Evolutionary conservation across 768 basidiomycete species (phyloP).

Genomic region (Mycena galericulata): DNA sequence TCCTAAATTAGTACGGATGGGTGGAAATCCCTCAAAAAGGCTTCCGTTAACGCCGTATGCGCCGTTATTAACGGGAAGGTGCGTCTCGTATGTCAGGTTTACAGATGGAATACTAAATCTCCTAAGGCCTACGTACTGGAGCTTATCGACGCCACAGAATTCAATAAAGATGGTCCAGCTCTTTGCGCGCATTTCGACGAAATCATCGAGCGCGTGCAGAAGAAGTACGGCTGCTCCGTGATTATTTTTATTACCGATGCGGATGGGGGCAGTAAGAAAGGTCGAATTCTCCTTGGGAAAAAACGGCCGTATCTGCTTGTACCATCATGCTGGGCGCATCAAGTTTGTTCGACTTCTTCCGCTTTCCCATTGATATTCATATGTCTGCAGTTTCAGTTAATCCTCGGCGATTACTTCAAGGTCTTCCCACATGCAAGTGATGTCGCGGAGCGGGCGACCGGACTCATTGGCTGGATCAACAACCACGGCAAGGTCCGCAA

Average conservation of each 20-base stretch:
- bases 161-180: slow-evolving; percentile 16
- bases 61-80: not conserved
- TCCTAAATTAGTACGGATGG: slow-evolving; percentile 4
- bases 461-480: no score
- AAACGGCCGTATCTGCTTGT: slow-evolving; percentile 7
- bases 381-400: no score
- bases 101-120: not conserved
- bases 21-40: not conserved
- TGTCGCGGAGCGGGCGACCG: no score
- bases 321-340: slow-evolving; percentile 27
- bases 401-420: no score
- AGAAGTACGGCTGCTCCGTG: slow-evolving; percentile 9
- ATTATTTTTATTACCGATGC: no score
- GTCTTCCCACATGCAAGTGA: no score
- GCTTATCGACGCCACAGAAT: slow-evolving; percentile 8
- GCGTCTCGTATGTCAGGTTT: not conserved
- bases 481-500: no score
- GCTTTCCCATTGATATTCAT: no score
- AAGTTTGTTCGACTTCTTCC: slow-evolving; percentile 6
- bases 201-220: slow-evolving; percentile 16
- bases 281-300: not conserved
- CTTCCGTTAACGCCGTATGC: not conserved
- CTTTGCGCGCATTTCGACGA: not conserved
- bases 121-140: slow-evolving; percentile 11
- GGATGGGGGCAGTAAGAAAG: slow-evolving; percentile 31